Evolutionary conservation across 257 asterid species (phyloP).

Genomic region (Oldenlandia corymbosa): DNA sequence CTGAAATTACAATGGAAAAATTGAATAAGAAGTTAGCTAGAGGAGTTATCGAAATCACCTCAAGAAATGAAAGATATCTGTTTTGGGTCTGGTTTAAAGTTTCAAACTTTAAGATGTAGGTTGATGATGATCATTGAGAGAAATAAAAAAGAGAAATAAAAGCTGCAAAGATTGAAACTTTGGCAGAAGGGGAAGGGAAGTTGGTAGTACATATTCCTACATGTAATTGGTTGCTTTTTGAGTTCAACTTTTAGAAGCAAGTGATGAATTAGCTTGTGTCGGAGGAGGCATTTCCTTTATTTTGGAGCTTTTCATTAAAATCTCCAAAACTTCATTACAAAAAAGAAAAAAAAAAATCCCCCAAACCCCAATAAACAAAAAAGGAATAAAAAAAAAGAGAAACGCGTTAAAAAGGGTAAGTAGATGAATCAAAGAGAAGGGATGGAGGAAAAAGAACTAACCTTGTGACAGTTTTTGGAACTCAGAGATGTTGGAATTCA

Average conservation of each 20-base stretch:
- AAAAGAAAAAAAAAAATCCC: background rate
- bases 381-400: too few relatives aligned
- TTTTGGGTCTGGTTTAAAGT: too few relatives aligned
- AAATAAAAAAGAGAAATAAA: constrained; percentile 48
- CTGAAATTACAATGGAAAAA: too few relatives aligned
- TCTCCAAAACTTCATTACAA: background rate
- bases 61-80: constrained; percentile 48
- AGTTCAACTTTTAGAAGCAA: constrained; percentile 16
- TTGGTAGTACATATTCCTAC: background rate
- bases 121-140: constrained; percentile 55
- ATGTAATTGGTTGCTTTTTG: constrained; percentile 16
- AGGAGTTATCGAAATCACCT: too few relatives aligned
- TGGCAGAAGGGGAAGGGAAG: constrained; percentile 16
- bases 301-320: constrained; percentile 6
- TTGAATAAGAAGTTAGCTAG: too few relatives aligned
- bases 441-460: constrained; percentile 16
- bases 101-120: constrained; percentile 35
- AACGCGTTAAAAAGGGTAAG: too few relatives aligned
- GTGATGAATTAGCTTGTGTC: background rate
- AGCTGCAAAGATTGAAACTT: constrained; percentile 50
- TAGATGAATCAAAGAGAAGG: too few relatives aligned
- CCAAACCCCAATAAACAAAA: too few relatives aligned
- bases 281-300: too few relatives aligned
- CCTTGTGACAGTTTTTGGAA: constrained; percentile 14
- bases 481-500: constrained; percentile 22